These are phyloP conservation scores for Galeopsis tetrahit DNA, from an alignment of 257 asterid species.

Conservation along the genomic window DNA sequence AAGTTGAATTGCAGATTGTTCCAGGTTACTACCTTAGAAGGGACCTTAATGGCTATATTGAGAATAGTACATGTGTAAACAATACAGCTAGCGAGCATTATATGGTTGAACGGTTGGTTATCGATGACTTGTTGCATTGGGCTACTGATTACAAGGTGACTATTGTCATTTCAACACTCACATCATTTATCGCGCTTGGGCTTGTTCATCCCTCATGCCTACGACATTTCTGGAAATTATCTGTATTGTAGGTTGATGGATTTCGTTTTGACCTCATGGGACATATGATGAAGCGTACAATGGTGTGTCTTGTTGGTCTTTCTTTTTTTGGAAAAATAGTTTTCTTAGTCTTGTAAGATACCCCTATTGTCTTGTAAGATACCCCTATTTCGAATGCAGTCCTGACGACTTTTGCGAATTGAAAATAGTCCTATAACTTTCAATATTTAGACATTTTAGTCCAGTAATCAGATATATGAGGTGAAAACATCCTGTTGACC, in stretches of 20 bases:
- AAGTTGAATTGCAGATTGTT: constrained; percentile 74
- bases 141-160: constrained; percentile 79
- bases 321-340: background rate
- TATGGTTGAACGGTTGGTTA: constrained; percentile 91
- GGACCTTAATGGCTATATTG: constrained; percentile 80
- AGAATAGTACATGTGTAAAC: constrained; percentile 84
- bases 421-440: no score
- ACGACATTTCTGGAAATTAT: constrained; percentile 12
- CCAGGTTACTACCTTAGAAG: constrained; percentile 97
- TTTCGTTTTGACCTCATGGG: constrained; percentile 99
- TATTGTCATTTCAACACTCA: constrained; percentile 20
- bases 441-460: no score
- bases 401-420: no score
- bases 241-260: constrained; percentile 87
- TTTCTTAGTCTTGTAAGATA: no score
- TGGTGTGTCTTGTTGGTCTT: constrained; percentile 56
- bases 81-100: constrained; percentile 97
- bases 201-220: background rate
- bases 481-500: no score
- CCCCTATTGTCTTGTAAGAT: no score
- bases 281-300: constrained; percentile 85
- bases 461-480: no score
- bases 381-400: no score
- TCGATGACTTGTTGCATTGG: constrained; percentile 93
- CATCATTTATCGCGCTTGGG: background rate